A percentile compares a stretch with the other conserved stretches of the same genome.
Evolutionary conservation across 2,329 filamentous ascomycete species (phyloP).

Genomic region (Cytospora piceae): DNA sequence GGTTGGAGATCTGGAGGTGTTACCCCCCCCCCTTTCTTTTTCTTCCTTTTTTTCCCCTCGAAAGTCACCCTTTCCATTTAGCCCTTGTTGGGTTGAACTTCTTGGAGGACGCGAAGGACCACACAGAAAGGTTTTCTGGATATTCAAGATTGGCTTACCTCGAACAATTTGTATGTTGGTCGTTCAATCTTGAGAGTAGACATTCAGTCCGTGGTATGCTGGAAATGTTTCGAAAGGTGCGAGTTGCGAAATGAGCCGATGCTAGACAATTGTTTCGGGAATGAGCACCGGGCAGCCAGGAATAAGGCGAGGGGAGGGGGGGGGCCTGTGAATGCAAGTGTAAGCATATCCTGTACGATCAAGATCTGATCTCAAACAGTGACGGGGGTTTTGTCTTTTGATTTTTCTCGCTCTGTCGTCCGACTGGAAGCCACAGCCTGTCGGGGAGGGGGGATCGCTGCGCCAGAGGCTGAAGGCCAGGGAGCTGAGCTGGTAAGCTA

Average conservation of each 20-base stretch:
- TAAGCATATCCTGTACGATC: conserved; percentile 26
- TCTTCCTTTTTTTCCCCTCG: no score
- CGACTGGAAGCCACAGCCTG: conserved; percentile 23
- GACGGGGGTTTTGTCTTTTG: conserved; percentile 27
- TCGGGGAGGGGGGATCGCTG: conserved; percentile 12
- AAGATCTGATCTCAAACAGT: conserved; percentile 24
- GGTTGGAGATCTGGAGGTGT: background rate
- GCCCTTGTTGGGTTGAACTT: background rate
- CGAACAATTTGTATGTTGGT: conserved; percentile 60
- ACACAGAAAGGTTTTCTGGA: background rate
- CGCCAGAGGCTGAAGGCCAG: conserved; percentile 21
- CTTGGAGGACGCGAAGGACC: background rate
- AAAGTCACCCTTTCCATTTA: background rate
- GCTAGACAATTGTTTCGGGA: conserved; percentile 43
- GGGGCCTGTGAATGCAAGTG: conserved; percentile 32
- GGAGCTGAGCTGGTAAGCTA: conserved; percentile 24
- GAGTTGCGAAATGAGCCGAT: conserved; percentile 36
- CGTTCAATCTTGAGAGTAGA: conserved; percentile 61
- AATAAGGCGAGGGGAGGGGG: conserved; percentile 6
- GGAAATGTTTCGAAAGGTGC: conserved; percentile 10
- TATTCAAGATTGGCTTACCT: conserved; percentile 52
- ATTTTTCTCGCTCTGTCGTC: conserved; percentile 23
- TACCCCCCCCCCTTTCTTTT: no score
- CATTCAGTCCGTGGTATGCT: conserved; percentile 54
- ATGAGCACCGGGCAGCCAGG: conserved; percentile 24